These are phyloP conservation scores for Wickerhamomyces sp. DNA, from an alignment of 1,139 yeast species.

Conservation along the genomic window DNA sequence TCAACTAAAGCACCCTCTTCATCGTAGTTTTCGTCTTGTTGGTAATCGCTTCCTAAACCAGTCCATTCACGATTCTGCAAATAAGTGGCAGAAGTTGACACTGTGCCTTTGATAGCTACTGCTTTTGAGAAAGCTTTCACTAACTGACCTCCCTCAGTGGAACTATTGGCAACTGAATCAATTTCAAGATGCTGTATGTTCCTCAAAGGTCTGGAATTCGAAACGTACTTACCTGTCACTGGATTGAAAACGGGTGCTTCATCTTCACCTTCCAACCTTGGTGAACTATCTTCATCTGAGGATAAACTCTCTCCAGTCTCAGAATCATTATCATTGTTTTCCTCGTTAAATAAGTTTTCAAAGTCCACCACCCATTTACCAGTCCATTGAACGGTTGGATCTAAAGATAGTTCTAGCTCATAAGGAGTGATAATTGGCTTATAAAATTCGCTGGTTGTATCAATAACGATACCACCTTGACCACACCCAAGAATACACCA, in stretches of 20 bases:
- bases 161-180: conserved; percentile 28
- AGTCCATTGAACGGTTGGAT: conserved; percentile 76
- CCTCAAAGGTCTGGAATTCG: conserved; percentile 71
- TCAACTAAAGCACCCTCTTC: conserved; percentile 69
- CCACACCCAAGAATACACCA: conserved; percentile 97
- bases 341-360: conserved; percentile 27
- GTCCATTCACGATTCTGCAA: conserved; percentile 79
- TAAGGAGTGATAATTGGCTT: conserved; percentile 93
- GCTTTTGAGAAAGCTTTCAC: conserved; percentile 58
- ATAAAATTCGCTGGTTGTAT: conserved; percentile 71
- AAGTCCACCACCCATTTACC: conserved; percentile 92
- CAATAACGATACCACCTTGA: conserved; percentile 85
- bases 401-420: conserved; percentile 77
- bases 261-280: conserved; percentile 37
- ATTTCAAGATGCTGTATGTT: conserved; percentile 62
- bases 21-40: conserved; percentile 38
- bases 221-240: conserved; percentile 73
- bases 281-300: conserved; percentile 12
- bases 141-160: conserved; percentile 34
- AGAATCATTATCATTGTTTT: conserved; percentile 1
- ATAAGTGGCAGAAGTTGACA: conserved; percentile 82
- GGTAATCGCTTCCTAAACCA: conserved; percentile 85
- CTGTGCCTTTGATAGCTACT: conserved; percentile 67
- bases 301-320: conserved; percentile 3
- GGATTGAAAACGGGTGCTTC: conserved; percentile 85